Conservation (phyloP, 805 yeast species). For the Lipomyces kockii region DNA sequence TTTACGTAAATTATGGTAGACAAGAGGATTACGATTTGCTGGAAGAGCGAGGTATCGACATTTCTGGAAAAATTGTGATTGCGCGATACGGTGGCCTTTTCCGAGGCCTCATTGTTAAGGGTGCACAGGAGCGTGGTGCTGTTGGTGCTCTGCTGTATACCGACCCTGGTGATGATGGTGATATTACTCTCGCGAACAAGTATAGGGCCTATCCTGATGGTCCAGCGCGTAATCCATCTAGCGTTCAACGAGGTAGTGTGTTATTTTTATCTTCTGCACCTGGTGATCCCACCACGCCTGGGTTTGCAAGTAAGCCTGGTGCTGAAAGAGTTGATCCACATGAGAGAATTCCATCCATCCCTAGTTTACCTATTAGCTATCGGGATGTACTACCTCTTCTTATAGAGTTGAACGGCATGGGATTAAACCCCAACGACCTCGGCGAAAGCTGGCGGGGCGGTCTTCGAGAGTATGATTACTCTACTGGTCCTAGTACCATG, state of each 20-base stretch:
- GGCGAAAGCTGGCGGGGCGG: conserved; percentile 56
- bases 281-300: conserved; percentile 83
- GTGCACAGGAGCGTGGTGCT: conserved; percentile 75
- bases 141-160: conserved; percentile 68
- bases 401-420: conserved; percentile 61
- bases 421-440: conserved; percentile 49
- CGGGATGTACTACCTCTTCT: conserved; percentile 62
- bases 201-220: conserved; percentile 72
- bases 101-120: conserved; percentile 76
- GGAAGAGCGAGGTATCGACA: conserved; percentile 52
- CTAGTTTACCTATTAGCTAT: conserved; percentile 71
- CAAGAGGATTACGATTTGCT: conserved; percentile 61
- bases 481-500: conserved; percentile 56
- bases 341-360: conserved; percentile 63
- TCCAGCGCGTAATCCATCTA: conserved; percentile 74
- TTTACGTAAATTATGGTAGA: conserved; percentile 74
- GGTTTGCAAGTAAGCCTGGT: conserved; percentile 59
- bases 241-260: conserved; percentile 78
- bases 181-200: conserved; percentile 58
- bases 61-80: conserved; percentile 65
- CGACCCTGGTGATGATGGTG: conserved; percentile 65
- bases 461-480: conserved; percentile 53
- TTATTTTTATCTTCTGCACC: conserved; percentile 64
- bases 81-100: conserved; percentile 68
- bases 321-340: conserved; percentile 57